Conservation (phyloP, 2,329 filamentous ascomycete species). For the Sarocladiaceae sp. region DNA sequence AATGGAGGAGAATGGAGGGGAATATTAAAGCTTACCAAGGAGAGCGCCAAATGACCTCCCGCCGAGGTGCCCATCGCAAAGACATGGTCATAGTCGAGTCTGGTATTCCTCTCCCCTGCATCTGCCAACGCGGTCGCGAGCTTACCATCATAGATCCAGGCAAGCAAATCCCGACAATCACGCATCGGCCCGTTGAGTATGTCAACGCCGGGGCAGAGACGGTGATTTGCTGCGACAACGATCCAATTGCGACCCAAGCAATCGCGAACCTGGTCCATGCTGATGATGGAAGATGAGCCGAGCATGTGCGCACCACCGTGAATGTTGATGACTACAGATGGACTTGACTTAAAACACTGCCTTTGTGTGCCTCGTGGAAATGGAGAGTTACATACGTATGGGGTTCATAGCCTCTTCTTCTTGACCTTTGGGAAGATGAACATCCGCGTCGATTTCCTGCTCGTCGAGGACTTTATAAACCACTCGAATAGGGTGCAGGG, state of each 20-base stretch:
- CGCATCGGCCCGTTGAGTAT: not conserved
- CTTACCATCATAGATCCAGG: not conserved
- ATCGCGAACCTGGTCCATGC: not conserved
- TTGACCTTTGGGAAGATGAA: not conserved
- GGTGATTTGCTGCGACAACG: not conserved
- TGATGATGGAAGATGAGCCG: not conserved
- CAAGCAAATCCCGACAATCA: not conserved
- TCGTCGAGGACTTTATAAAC: not conserved
- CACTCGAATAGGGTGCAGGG: not conserved
- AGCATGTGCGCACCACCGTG: not conserved
- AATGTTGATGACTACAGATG: conserved; percentile 1
- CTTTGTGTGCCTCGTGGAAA: too few species aligned
- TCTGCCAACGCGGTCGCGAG: not conserved
- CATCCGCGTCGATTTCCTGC: not conserved
- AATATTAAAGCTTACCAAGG: not conserved
- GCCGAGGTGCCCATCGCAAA: not conserved
- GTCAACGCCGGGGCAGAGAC: not conserved
- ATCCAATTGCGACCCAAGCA: not conserved
- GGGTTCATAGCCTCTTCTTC: too few species aligned
- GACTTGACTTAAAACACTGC: too few species aligned
- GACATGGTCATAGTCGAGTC: not conserved
- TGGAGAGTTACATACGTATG: too few species aligned
- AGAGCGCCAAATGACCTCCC: not conserved
- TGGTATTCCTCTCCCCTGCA: not conserved
- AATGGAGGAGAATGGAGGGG: too few species aligned